Conservation (phyloP, 2,329 filamentous ascomycete genomes). For the Scopulariopsis brevicaulis region DNA sequence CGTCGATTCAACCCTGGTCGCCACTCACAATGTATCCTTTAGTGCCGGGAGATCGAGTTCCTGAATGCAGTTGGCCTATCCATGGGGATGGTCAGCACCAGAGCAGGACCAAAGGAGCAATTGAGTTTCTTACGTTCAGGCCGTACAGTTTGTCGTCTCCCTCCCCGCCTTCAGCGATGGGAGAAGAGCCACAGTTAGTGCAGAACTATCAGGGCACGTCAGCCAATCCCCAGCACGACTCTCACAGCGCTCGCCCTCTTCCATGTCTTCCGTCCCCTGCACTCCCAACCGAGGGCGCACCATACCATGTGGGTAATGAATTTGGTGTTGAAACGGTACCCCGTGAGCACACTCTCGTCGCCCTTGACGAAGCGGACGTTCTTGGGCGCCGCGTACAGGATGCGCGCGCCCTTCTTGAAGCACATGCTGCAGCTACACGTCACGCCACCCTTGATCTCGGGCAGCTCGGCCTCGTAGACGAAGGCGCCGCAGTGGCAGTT, state of each 20-base stretch:
- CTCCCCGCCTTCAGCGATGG: constrained; percentile 17
- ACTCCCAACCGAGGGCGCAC: not conserved
- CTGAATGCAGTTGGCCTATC: constrained; percentile 30
- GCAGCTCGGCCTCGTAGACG: constrained; percentile 36
- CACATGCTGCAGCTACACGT: constrained; percentile 62
- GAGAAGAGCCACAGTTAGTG: constrained; percentile 31
- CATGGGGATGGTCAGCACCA: not conserved
- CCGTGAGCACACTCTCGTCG: constrained; percentile 22
- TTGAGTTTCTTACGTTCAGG: not conserved
- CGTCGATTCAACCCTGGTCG: not conserved
- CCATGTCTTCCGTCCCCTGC: not conserved
- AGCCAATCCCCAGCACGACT: not conserved
- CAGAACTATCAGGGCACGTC: constrained; percentile 32
- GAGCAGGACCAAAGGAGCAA: not conserved
- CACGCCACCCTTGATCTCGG: constrained; percentile 42
- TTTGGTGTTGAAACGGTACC: constrained; percentile 30
- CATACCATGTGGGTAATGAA: constrained; percentile 28
- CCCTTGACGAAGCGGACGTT: constrained; percentile 35
- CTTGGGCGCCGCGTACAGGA: constrained; percentile 14
- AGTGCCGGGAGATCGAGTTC: constrained; percentile 28
- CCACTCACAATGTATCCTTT: constrained; percentile 21
- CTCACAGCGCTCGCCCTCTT: not conserved
- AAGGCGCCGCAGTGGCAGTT: constrained; percentile 47
- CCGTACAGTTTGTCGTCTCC: not conserved
- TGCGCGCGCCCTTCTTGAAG: constrained; percentile 31